phyloP scores from a whole-genome alignment of 352 stramenopile genomes.

The Stramenopiles sp. region DNA sequence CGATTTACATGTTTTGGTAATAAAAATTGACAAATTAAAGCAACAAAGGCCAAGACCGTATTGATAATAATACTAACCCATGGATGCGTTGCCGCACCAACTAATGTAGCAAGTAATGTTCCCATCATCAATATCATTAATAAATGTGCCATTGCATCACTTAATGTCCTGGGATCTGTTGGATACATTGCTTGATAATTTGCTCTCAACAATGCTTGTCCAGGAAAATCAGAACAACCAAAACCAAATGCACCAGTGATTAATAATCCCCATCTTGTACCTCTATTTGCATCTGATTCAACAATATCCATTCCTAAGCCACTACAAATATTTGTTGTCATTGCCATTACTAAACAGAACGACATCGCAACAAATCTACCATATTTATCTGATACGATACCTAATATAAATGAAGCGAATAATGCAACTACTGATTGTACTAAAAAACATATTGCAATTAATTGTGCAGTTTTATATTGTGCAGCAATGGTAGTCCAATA shows the following conservation, averaged over 20 bases:
- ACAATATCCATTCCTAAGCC: not conserved
- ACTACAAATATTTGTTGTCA: not conserved
- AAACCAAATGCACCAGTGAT: not conserved
- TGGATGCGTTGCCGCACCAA: not conserved
- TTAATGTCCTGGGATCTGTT: not conserved
- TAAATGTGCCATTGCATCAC: not conserved
- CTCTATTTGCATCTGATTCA: not conserved
- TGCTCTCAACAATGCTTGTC: not conserved
- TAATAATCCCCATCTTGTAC: not conserved
- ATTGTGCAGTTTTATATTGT: not conserved
- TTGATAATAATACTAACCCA: not conserved
- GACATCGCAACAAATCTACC: not conserved
- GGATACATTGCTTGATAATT: not conserved
- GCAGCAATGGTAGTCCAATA: constrained; percentile 7
- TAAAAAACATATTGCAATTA: constrained; percentile 7
- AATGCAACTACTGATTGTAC: not conserved
- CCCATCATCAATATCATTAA: not conserved
- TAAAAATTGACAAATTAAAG: not conserved
- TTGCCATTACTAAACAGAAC: not conserved
- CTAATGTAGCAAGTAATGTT: not conserved
- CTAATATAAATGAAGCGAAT: not conserved
- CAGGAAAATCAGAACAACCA: not conserved
- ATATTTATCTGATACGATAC: not conserved
- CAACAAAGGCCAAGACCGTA: not conserved
- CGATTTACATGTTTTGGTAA: not conserved